Evolutionary conservation across 148 eudicot species (phyloP), one percentile per base, ranked within the genome.

Genomic region (Gaultheria prostrata): DNA sequence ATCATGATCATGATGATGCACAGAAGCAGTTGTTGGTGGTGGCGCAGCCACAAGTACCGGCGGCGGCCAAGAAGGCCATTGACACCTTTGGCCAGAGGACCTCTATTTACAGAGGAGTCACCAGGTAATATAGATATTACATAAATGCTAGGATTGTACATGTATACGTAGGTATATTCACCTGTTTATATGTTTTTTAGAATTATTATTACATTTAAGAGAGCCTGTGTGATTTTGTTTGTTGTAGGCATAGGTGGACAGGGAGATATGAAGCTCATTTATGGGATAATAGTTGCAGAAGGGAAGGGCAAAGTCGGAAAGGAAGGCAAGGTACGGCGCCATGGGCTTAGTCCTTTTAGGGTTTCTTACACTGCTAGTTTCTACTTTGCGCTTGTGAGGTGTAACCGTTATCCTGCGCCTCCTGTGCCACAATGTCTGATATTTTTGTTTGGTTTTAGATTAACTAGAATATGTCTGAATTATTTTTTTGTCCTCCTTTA

Each of bases 251-350:
- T 87, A 84, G 92, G 51, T 89, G 90, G 89, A 86, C 90, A 0
- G 90, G 90, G n/a, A 88, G 97, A 89, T 94, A 92, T 78, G 97
- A 94, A 88, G 97, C 97, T 43, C 97, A 94, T 90, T 79, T 94
- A 76, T 94, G 97, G 97, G 97, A 94, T 76, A 94, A 92, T 70
- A 92, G 90, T 77, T 94, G 97, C 86, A 89, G 95, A 86, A 92
- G 97, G 78, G 95, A 94, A 88, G 97, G 97, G 73, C 97, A 94
- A 87, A 91, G 94, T 72, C 82, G 97, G 86, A 94, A 94, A 89
- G 97, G 97, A 50, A 88, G 97, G 50, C 97, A 94, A 92, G 97
- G 97, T 93, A 87, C 14, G 2, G 12, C 20, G 14, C 17, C 0
- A 20, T 20, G 3, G 67, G 28, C 67, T 39, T 39, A 39, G 43